Evolutionary conservation across 306 rosid species (phyloP).

Genomic region (Citrullus amarus): DNA sequence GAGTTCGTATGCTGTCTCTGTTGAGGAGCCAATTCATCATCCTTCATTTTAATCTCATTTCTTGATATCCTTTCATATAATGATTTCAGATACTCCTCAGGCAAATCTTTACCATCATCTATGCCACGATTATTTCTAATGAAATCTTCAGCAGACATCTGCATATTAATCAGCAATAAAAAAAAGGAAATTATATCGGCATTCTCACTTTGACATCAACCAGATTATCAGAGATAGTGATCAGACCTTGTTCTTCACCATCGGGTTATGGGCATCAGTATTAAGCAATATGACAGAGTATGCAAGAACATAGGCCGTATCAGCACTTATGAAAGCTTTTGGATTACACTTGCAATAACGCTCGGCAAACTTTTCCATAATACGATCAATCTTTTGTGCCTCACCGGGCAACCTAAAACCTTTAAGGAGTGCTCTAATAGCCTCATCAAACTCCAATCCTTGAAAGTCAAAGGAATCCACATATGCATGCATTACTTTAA

Average conservation of each 20-base stretch:
- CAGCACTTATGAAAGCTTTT: constrained; percentile 89
- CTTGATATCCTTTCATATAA: constrained; percentile 78
- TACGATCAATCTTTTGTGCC: constrained; percentile 96
- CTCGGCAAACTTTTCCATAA: constrained; percentile 98
- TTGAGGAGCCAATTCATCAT: constrained; percentile 56
- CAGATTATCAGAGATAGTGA: constrained; percentile 1
- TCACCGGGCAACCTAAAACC: constrained; percentile 98
- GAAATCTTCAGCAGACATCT: constrained; percentile 99
- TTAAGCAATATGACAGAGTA: constrained; percentile 95
- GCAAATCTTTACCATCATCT: constrained; percentile 97
- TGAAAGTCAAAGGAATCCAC: constrained; percentile 92
- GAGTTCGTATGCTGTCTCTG: constrained; percentile 70
- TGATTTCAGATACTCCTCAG: constrained; percentile 78
- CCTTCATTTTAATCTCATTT: constrained; percentile 98
- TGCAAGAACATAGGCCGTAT: constrained; percentile 97
- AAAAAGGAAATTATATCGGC: neutral
- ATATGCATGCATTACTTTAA: constrained; percentile 95
- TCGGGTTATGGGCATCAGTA: constrained; percentile 93
- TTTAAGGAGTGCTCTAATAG: constrained; percentile 82
- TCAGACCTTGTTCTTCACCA: constrained; percentile 90
- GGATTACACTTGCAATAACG: constrained; percentile 92
- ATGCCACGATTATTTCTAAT: constrained; percentile 95
- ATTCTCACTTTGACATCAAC: constrained; percentile 16
- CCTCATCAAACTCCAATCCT: constrained; percentile 92
- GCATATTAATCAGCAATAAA: constrained; percentile 20